Conservation (phyloP, 2,329 filamentous ascomycete species). For the Pyricularia sp. region DNA sequence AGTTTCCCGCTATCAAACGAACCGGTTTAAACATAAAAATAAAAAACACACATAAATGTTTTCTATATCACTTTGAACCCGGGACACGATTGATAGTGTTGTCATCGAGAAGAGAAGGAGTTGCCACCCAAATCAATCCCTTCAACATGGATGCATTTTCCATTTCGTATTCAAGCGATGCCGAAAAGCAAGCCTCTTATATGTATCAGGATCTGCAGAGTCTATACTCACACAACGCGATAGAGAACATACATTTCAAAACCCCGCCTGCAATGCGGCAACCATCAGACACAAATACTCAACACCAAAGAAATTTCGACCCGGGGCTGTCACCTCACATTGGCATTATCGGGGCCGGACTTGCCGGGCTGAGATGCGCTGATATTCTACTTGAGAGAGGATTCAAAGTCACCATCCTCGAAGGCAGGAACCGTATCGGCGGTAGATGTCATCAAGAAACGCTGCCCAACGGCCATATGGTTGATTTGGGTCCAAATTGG, state of each 20-base stretch:
- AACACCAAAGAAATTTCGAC: background rate
- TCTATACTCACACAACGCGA: slow-evolving; percentile 22
- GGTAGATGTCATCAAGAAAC: slow-evolving; percentile 45
- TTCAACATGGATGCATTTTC: slow-evolving; percentile 37
- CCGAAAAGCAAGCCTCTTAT: slow-evolving; percentile 28
- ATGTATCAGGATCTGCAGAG: slow-evolving; percentile 37
- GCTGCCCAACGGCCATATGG: slow-evolving; percentile 32
- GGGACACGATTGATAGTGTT: background rate
- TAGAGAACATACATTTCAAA: slow-evolving; percentile 9
- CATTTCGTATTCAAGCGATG: slow-evolving; percentile 32
- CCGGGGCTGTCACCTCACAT: slow-evolving; percentile 33
- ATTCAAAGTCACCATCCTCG: slow-evolving; percentile 54
- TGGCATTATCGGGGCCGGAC: slow-evolving; percentile 56
- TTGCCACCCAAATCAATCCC: background rate
- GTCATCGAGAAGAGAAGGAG: background rate
- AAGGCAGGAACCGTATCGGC: slow-evolving; percentile 54
- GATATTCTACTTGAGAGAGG: slow-evolving; percentile 52
- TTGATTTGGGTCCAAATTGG: slow-evolving; percentile 65
- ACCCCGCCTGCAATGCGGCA: background rate
- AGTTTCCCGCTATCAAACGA: background rate
- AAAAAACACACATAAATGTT: background rate
- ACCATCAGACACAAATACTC: background rate
- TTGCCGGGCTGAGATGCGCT: slow-evolving; percentile 58
- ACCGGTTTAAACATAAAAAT: too few species aligned
- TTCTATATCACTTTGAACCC: background rate